Evolutionary conservation across 2,329 filamentous ascomycete genomes (phyloP), one percentile per base, ranked within the genome.

Genomic region (Diatrype stigma): DNA sequence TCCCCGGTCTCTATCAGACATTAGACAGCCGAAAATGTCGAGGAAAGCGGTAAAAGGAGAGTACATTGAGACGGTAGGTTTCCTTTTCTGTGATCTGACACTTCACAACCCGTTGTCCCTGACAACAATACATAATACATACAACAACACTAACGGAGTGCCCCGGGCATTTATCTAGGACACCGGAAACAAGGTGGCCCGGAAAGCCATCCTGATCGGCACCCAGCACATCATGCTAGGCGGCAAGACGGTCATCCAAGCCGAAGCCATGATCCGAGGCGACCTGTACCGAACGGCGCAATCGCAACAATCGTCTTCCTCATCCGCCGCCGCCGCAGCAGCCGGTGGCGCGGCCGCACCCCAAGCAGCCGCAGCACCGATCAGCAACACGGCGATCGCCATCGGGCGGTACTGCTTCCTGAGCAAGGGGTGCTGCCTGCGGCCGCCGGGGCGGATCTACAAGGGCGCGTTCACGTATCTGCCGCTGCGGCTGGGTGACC

Each of bases 161-260:
- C 46, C 37, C 35, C 50, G n/a, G n/a, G n/a, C 45, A 19, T 35
- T 30, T 23, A 45, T 52, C 23, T 60, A 96, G 92, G 93, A 97
- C 73, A 96, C 92, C 2, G 94, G 94, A 60, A 99, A 99, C 81
- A 97, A 97, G 75, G 94, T 99, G 63, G 93, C 92, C 37, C 90
- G 94, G 59, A 90, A 90, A 60, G 89, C 90, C 55, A 86, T 87
- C 67, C 90, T 99, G 61, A 89, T 96, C 64, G 94, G 94, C 63
- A 96, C 93, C 21, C 91, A 96, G 62, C 96, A 97, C 73, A 97
- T 99, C 72, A 96, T 96, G 71, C 87, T 99, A 2, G 94, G 91
- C 60, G 94, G 94, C 56, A 96, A 90, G 72, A 96, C 92, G 1
- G 90, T 97, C 56, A 96, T 99, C 65, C 91, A 96, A 78, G 87